Evolutionary conservation across 2,329 filamentous ascomycete species (phyloP), one percentile per base, ranked within the genome.

Genomic region (Metarhizium brunneum): DNA sequence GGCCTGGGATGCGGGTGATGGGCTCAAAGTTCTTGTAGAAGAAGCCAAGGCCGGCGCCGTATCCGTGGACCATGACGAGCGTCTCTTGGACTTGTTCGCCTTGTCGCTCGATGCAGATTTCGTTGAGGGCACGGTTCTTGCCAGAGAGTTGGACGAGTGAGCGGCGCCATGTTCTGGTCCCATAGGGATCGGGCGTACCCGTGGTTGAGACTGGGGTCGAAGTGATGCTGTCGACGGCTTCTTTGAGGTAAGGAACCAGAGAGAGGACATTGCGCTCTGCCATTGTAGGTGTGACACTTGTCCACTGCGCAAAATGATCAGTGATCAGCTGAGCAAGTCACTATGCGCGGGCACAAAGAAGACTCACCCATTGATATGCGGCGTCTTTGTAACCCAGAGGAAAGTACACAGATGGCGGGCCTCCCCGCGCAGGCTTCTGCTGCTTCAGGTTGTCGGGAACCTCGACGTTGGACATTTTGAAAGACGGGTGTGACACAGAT

Each of bases 1-100:
- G 95, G 32, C 92, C 91, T 32, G 80, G 77, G 1, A 84, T 74
- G 18, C 92, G 84, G 49, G 87, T 92, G 38, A 99, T 74, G 6
- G 86, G 84, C 70, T 99, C 94, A 58, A 95, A 96, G 69, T 99
- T 99, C 73, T 94, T 92, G 78, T 96, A 99, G 78, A 95, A 99
- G 73, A 99, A 97, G 25, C 92, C 94, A 0, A 99, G 79, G 0
- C 94, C 94, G 2, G 94, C 94, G 50, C 94, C 94, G 70, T 99
- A 99, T 58, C 94, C 94, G 68, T 99, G 94, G 4, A 99, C 76
- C 83, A 99, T 95, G 48, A 99, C 92, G 16, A 99, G 77, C 47
- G 90, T 94, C 66, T 97, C 86, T 50, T 95, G 86, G 0, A 84
- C 82, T 4, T 85, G 72, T 67, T 96, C 92, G 40, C 85, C 90